Evolutionary conservation across 2,329 filamentous ascomycete species (phyloP), one percentile per base, ranked within the genome.

Genomic region (Teratosphaeria destructans): DNA sequence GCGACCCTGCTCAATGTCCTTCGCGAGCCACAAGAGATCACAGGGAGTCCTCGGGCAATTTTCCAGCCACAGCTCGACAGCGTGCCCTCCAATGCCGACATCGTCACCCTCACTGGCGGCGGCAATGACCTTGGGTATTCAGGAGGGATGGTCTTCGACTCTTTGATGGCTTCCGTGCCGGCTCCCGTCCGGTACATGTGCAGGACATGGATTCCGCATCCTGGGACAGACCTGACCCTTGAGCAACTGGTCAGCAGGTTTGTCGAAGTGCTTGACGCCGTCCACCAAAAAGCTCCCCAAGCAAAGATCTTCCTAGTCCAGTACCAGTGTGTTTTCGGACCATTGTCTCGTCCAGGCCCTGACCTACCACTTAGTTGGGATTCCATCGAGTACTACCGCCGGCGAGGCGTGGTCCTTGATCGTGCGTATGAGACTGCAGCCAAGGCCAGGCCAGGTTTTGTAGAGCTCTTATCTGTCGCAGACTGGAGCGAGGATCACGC

Each of bases 1-100:
- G 43, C 74, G 2, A 75, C 72, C 1, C 68, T 77, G 8, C 65
- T 71, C 6, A 73, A 76, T 62, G 67, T 76, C 35, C 62, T 73
- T 12, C 64, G 65, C 8, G 72, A 73, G 34, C 69, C 73, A 1
- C 75, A 76, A 61, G 27, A 55, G 29, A 55, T 60, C 34, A 19
- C 35, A 2, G 14, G 37, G n/a, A 55, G 65, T 37, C 57, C 59
- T 34, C 65, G 64, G n/a, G 57, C 62, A 26, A 57, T 59, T 2
- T 74, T 75, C 60, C 58, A 67, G 35, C 73, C 74, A 26, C 75
- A 77, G 66, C 64, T 76, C 34, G 56, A 66, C 14, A 65, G 61
- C 3, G 56, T 77, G 11, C 73, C 73, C 0, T 55, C 57, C 2
- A 70, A 74, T 60, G 67, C 67, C 10, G 72, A 76, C 57, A 63